phyloP scores from a whole-genome alignment of 129 eudicot species.

The Pittosporum tobira region DNA sequence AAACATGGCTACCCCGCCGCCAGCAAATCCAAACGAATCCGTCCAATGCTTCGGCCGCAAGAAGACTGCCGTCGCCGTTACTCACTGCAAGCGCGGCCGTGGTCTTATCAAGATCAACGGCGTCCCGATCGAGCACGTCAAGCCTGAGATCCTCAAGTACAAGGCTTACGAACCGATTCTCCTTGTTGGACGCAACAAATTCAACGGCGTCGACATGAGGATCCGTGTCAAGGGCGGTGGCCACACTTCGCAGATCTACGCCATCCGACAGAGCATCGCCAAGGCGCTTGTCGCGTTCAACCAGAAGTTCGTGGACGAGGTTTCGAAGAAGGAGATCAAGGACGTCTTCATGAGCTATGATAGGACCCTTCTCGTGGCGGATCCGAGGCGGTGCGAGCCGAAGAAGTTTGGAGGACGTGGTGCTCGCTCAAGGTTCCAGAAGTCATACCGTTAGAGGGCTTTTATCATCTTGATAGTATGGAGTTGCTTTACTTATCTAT shows the following conservation, averaged over 20 bases:
- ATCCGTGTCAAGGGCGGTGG: constrained; percentile 79
- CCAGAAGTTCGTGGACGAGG: constrained; percentile 82
- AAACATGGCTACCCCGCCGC: constrained; percentile 48
- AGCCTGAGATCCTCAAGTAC: constrained; percentile 70
- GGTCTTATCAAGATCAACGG: constrained; percentile 73
- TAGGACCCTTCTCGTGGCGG: constrained; percentile 78
- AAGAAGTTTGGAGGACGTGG: constrained; percentile 94
- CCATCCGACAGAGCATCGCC: constrained; percentile 65
- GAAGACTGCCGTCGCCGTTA: constrained; percentile 78
- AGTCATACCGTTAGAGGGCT: constrained; percentile 55
- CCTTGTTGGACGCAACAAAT: constrained; percentile 54
- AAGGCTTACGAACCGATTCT: constrained; percentile 66
- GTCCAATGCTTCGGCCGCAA: constrained; percentile 78
- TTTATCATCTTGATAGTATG: constrained; percentile 3
- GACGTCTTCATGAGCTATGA: constrained; percentile 76
- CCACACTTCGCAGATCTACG: constrained; percentile 80
- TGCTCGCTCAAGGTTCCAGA: constrained; percentile 78
- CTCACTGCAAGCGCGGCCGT: constrained; percentile 75
- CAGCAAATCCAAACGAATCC: constrained; percentile 31
- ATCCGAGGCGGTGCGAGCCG: constrained; percentile 83
- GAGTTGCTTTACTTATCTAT: not conserved
- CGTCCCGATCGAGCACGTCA: constrained; percentile 51
- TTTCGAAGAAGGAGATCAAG: constrained; percentile 76
- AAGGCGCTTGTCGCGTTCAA: constrained; percentile 65
- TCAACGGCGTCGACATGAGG: constrained; percentile 68